Percentiles rank a stretch among this genome's conserved stretches.
Conservation (phyloP, 2,329 filamentous ascomycete genomes). For the Aspergillus thermomutatus region DNA sequence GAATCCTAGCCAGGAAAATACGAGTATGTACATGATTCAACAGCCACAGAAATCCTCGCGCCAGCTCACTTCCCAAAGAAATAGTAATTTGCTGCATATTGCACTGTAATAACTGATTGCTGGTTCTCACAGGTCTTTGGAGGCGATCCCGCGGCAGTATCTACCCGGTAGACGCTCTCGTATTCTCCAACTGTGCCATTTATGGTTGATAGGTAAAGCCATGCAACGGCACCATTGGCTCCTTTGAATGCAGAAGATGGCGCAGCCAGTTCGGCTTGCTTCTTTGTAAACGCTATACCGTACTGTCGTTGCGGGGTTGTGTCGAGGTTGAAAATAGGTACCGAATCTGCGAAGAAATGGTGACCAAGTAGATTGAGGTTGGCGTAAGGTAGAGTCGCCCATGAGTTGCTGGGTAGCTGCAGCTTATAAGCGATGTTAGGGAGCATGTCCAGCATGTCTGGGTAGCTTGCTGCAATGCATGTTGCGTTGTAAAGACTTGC, state of each 20-base stretch:
- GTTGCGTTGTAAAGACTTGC: constrained; percentile 86
- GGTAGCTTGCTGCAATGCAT: constrained; percentile 69
- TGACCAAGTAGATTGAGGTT: constrained; percentile 66
- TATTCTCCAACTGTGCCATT: constrained; percentile 59
- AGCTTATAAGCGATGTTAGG: constrained; percentile 68
- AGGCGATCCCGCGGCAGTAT: constrained; percentile 76
- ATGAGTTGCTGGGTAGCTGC: constrained; percentile 46
- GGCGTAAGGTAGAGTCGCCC: constrained; percentile 46
- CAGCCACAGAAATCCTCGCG: not conserved
- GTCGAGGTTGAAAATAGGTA: constrained; percentile 78
- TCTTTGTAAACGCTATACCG: constrained; percentile 61
- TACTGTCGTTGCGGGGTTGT: constrained; percentile 44
- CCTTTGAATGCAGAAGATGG: constrained; percentile 61
- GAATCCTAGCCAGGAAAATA: not conserved
- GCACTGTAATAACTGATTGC: constrained; percentile 62
- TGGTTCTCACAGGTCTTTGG: constrained; percentile 70
- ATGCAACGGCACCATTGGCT: constrained; percentile 66
- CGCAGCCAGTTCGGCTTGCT: constrained; percentile 59
- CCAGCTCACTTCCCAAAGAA: constrained; percentile 42
- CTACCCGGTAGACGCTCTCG: constrained; percentile 75
- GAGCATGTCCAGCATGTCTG: constrained; percentile 62
- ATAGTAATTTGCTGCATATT: constrained; percentile 82
- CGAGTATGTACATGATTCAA: constrained; percentile 1
- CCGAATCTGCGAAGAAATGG: constrained; percentile 73
- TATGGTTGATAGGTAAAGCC: constrained; percentile 66